Evolutionary conservation across 768 basidiomycete genomes (phyloP), one percentile per base, ranked within the genome.

Genomic region (Boletellus emodensis): DNA sequence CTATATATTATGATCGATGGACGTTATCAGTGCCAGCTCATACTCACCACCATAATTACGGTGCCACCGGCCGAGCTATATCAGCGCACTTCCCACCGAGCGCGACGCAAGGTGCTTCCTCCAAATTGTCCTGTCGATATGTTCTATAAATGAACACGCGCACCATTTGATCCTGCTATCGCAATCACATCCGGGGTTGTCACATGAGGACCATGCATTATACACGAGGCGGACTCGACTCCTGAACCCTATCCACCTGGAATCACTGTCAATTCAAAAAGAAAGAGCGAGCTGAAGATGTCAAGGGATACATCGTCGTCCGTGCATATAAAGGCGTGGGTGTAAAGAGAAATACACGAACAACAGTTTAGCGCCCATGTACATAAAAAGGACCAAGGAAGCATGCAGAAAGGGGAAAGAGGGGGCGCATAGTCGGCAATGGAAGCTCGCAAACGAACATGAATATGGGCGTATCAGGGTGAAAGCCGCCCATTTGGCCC

Each of bases 261-360:
- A 9, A 28, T 28, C 28, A 9, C 4, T 28, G 28, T 28, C 28
- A 28, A 28, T 30, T 30, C 11, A 30, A 30, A 7, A 26, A 26
- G 6, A 26, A 26, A 7, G 24, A 26, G 24, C 24, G 6, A 26
- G 37, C 9, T 10, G 37, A 10, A 17, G 7, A 11, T 14, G 22
- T 40, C 14, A 32, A 18, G 8, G 17, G 10, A 30, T 41, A 55
- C 46, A 56, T 40, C 20, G n/a, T 55, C 11, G n/a, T 55, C 11
- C 20, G 28, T 33, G 20, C 30, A 40, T 36, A 38, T 6, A 35
- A 11, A 46, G 10, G 17, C 3, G 32, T 20, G 43, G 1, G 32
- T 6, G 32, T 20, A 35, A 38, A 32, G 18, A 12, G 7, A 9
- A 30, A 40, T 22, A 40, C 3, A 30, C 30, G 30, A 30, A 11